Conservation (phyloP, 768 basidiomycete species). For the Coprinellus micaceus region DNA sequence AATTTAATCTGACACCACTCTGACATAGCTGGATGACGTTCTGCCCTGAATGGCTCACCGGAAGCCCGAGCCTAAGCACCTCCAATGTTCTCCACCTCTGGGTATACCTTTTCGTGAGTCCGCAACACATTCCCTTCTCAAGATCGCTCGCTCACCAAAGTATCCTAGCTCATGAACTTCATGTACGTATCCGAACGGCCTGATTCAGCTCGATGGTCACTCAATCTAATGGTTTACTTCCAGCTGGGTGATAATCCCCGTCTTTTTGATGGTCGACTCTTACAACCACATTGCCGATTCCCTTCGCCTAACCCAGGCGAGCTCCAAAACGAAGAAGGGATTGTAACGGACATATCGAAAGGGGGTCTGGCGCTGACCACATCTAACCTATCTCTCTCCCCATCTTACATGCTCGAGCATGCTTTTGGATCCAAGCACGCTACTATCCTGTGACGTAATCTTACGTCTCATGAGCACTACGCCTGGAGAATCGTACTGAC, state of each 20-base stretch:
- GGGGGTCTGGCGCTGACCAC: no score
- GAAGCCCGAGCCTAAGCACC: conserved; percentile 66
- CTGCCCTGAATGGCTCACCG: conserved; percentile 81
- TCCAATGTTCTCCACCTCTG: conserved; percentile 70
- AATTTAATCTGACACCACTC: neutral
- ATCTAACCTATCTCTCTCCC: no score
- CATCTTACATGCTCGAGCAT: no score
- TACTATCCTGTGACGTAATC: no score
- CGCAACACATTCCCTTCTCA: neutral
- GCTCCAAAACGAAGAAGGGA: conserved; percentile 28
- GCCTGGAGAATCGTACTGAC: no score
- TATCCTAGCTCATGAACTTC: conserved; percentile 68
- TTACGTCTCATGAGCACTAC: no score
- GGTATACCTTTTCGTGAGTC: conserved; percentile 77
- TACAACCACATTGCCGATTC: conserved; percentile 65
- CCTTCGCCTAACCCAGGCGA: conserved; percentile 41
- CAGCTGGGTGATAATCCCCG: conserved; percentile 79
- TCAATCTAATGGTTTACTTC: conserved; percentile 3
- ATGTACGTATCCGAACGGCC: conserved; percentile 47
- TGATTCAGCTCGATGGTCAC: neutral
- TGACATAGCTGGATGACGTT: conserved; percentile 88
- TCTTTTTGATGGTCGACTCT: conserved; percentile 76
- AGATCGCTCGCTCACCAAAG: neutral
- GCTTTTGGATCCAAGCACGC: no score
- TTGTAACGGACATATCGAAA: no score